Evolutionary conservation across 2,329 filamentous ascomycete species (phyloP), one percentile per base, ranked within the genome.

Genomic region (Bipolaris cookei): DNA sequence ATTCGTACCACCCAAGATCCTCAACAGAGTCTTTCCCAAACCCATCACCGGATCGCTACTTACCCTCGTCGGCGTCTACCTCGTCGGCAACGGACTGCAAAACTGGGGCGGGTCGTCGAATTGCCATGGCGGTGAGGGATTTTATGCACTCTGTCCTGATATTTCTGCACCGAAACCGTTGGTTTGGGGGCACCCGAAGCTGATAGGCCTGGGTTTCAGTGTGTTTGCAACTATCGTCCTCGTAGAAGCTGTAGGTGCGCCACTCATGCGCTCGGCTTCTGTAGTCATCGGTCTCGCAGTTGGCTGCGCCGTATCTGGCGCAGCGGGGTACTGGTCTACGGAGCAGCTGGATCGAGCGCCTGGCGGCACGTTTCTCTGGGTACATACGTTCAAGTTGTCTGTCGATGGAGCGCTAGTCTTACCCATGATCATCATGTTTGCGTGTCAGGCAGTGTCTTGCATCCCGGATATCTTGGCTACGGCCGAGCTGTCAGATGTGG

Each of bases 391-490:
- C 63, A 64, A 68, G 4, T 58, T 71, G 2, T 72, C 68, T 4
- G 67, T 71, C 5, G 69, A 72, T 44, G 68, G 68, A 7, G 64
- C 64, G 6, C 61, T 71, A 11, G 65, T 69, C 3, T 58, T 71
- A 0, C 68, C 67, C 7, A 51, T 71, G 54, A 60, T 71, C 21
- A 70, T 71, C 56, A 71, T 72, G 69, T 71, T 72, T 43, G 63
- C 64, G 3, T 71, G 68, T 30, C 68, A 72, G 38, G 69, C 66
- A 8, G 63, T 72, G 18, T 59, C 43, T n/a, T 78, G 75, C 42
- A 79, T 79, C 66, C 76, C 76, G 5, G 67, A 72, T 43, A 68
- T 72, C 32, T 52, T 72, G 5, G 68, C 69, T 20, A 70, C 68
- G 16, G 68, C 69, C 1, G 68, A 72, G 42, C 57, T 70, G 6